phyloP scores from a whole-genome alignment of 768 basidiomycete species.

The Pleurotus eryngii region DNA sequence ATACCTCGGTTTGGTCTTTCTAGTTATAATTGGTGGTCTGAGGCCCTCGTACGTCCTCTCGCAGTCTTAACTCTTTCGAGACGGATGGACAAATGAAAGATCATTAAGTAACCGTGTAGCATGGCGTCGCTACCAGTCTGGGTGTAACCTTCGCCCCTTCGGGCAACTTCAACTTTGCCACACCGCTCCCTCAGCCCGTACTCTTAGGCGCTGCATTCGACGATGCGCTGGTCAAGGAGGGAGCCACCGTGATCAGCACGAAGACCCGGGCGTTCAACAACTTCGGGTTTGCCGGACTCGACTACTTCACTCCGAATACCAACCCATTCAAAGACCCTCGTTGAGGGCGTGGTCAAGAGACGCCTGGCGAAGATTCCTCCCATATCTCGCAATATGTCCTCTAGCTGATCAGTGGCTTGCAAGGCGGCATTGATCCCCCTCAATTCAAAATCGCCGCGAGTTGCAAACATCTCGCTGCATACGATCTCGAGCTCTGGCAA shows the following conservation, averaged over 20 bases:
- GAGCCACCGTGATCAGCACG: constrained; percentile 51
- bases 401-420: constrained; percentile 50
- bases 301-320: constrained; percentile 58
- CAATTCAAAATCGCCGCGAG: constrained; percentile 52
- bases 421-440: constrained; percentile 55
- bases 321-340: constrained; percentile 61
- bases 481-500: constrained; percentile 57
- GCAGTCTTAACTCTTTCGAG: background rate
- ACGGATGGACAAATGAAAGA: background rate
- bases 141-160: constrained; percentile 47
- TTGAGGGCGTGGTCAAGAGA: constrained; percentile 62
- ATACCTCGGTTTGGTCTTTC: constrained; percentile 55
- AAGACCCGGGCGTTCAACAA: constrained; percentile 62
- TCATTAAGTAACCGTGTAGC: constrained; percentile 26
- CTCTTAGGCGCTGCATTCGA: constrained; percentile 54
- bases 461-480: constrained; percentile 61
- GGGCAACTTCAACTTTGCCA: constrained; percentile 54
- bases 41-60: constrained; percentile 41
- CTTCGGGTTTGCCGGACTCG: constrained; percentile 45
- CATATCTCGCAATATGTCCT: constrained; percentile 51
- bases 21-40: constrained; percentile 59
- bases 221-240: constrained; percentile 43
- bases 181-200: constrained; percentile 58
- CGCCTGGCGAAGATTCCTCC: constrained; percentile 59
- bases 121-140: constrained; percentile 52